Base-by-base conservation (phyloP, 805 yeast species). In the Sugiyamaella marilandica region DNA sequence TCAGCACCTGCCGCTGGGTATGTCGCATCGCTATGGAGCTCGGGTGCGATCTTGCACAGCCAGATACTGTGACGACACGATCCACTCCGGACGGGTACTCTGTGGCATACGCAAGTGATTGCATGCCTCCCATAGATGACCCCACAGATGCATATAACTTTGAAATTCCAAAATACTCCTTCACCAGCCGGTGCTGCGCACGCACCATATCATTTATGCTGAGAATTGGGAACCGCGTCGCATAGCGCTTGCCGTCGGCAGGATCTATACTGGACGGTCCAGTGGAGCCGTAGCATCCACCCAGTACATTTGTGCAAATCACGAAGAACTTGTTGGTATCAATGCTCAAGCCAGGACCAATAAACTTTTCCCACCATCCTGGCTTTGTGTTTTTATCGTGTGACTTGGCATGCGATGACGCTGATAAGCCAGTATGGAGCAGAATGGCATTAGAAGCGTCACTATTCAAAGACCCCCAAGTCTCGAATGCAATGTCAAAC, bases 41-140 rank as follows among this genome's bases (percentile, higher is more conserved):
- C 1, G 97, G 97, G 67, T 91, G 97, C 0, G 96, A 87, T 63
- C 95, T 78, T 1, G 96, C 96, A 72, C 97, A 90, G 2, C 95
- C 97, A 41, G 92, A 84, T 29, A 91, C 87, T n/a, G 87, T 79
- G 1, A 89, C 80, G 1, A 91, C 76, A 50, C 84, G 82, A 5
- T 77, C 78, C 2, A 90, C 96, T 52, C 76, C 79, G 46, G 84
- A 83, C 1, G 95, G 86, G 62, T 86, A 91, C 63, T 86, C 95
- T 65, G 81, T 78, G 1, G 89, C 96, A 67, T 82, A 87, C 0
- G 97, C 95, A 51, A 91, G 75, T 8, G 92, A 83, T 71, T 90
- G 97, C 97, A 91, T 89, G n/a, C 97, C 97, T n/a, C 97, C 97
- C 95, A 91, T 87, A 0, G 96, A 87, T 2, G 95, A 84, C 5